Conservation (phyloP, 208 protist genomes). For the Acanthamoeba royreba region DNA sequence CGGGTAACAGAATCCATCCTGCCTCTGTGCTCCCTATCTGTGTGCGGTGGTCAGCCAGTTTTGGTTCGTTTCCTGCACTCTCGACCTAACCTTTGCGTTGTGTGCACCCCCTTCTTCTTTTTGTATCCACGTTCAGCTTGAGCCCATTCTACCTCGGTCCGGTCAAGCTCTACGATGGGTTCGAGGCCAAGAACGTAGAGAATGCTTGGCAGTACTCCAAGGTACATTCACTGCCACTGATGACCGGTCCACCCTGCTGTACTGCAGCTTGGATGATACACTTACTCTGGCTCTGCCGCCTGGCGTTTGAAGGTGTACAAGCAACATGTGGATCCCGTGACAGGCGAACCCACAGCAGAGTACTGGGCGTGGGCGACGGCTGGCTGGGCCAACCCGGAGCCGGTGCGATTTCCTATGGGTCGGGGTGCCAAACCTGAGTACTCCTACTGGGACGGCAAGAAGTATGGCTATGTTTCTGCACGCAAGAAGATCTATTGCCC, state of each 20-base stretch:
- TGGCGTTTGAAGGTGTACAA: neutral
- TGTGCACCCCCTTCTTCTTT: neutral
- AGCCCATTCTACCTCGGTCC: conserved; percentile 45
- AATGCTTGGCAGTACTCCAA: conserved; percentile 57
- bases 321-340: neutral
- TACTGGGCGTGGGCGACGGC: conserved; percentile 46
- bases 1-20: too few relatives aligned
- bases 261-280: too few relatives aligned
- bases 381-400: conserved; percentile 32
- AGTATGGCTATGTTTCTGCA: conserved; percentile 11
- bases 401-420: conserved; percentile 52
- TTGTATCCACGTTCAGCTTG: neutral
- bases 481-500: conserved; percentile 48
- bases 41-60: too few relatives aligned
- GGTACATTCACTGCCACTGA: neutral
- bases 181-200: conserved; percentile 3
- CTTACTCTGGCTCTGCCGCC: neutral
- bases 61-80: neutral
- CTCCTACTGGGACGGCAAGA: conserved; percentile 33
- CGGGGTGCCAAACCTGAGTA: conserved; percentile 48
- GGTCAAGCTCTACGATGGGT: neutral
- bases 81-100: neutral
- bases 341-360: conserved; percentile 21
- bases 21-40: too few relatives aligned
- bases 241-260: too few relatives aligned